phyloP scores from a whole-genome alignment of 1,139 yeast species.

The Debaryomycetaceae sp. region DNA sequence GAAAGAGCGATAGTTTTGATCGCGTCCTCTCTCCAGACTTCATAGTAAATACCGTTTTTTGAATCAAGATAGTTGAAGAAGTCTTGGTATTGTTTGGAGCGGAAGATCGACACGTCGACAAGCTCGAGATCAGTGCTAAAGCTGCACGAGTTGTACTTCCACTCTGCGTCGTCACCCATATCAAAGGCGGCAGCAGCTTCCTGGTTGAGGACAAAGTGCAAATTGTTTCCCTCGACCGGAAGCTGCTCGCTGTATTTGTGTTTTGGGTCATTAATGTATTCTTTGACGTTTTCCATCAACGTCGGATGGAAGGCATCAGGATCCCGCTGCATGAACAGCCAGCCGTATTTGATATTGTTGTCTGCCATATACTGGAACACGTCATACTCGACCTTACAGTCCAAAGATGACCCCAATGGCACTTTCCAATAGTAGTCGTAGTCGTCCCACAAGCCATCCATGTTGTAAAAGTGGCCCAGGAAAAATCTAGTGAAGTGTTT shows the following conservation, averaged over 20 bases:
- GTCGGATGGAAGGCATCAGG: conserved; percentile 11
- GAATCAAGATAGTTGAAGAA: conserved; percentile 12
- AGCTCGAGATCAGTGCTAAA: conserved; percentile 15
- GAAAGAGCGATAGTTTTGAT: conserved; percentile 14
- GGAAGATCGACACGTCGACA: conserved; percentile 11
- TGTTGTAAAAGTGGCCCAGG: conserved; percentile 47
- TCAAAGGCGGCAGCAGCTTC: conserved; percentile 2
- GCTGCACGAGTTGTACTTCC: conserved; percentile 11
- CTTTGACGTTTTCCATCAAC: conserved; percentile 8
- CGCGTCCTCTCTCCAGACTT: conserved; percentile 17
- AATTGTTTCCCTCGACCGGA: conserved; percentile 7
- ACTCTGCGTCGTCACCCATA: conserved; percentile 4
- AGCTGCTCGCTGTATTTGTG: conserved; percentile 3
- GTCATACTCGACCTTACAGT: conserved; percentile 59
- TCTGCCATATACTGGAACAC: conserved; percentile 54
- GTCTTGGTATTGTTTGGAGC: conserved; percentile 9
- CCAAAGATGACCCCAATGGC: conserved; percentile 55
- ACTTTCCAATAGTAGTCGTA: conserved; percentile 66
- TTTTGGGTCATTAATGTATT: conserved; percentile 5
- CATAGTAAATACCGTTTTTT: conserved; percentile 11
- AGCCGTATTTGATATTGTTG: conserved; percentile 53
- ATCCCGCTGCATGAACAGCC: conserved; percentile 14
- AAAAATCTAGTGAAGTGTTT: conserved; percentile 68
- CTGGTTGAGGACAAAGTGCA: conserved; percentile 8
- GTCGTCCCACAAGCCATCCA: conserved; percentile 24